Percentiles rank a stretch among this genome's conserved stretches.
Evolutionary conservation across 495 filamentous ascomycete species (phyloP).

Genomic region (Bombardia bombarda): DNA sequence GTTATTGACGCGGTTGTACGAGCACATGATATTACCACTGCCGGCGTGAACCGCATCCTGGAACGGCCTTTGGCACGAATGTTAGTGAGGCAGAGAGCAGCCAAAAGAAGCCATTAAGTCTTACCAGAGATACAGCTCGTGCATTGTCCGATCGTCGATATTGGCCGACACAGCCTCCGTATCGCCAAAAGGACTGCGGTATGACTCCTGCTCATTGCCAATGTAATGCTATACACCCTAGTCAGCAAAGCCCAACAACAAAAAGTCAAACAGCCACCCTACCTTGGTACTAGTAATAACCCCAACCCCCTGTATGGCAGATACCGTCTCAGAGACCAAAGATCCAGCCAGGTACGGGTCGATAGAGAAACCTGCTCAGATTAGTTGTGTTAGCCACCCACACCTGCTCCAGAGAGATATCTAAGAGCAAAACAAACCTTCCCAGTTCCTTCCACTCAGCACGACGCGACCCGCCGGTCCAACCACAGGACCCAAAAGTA

Average conservation of each 20-base stretch:
- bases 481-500: conserved; percentile 59
- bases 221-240: conserved; percentile 45
- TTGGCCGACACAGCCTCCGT: conserved; percentile 49
- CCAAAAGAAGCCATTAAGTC: no score
- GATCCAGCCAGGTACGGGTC: conserved; percentile 44
- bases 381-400: conserved; percentile 1
- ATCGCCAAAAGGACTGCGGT: conserved; percentile 43
- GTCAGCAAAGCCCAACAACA: not conserved
- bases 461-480: conserved; percentile 47
- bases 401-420: not conserved
- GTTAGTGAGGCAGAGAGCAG: no score
- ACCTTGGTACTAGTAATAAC: conserved; percentile 50
- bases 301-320: conserved; percentile 43
- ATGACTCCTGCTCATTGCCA: conserved; percentile 57
- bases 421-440: conserved; percentile 16
- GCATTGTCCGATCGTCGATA: conserved; percentile 60
- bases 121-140: conserved; percentile 63
- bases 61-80: conserved; percentile 56
- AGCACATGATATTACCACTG: conserved; percentile 59
- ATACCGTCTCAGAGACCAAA: conserved; percentile 36
- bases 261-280: conserved; percentile 26
- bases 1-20: conserved; percentile 60
- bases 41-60: conserved; percentile 56
- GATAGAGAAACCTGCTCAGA: conserved; percentile 32
- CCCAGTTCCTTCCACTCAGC: conserved; percentile 51